phyloP scores from a whole-genome alignment of 2,329 filamentous ascomycete genomes.

The Fusarium denticulatum region DNA sequence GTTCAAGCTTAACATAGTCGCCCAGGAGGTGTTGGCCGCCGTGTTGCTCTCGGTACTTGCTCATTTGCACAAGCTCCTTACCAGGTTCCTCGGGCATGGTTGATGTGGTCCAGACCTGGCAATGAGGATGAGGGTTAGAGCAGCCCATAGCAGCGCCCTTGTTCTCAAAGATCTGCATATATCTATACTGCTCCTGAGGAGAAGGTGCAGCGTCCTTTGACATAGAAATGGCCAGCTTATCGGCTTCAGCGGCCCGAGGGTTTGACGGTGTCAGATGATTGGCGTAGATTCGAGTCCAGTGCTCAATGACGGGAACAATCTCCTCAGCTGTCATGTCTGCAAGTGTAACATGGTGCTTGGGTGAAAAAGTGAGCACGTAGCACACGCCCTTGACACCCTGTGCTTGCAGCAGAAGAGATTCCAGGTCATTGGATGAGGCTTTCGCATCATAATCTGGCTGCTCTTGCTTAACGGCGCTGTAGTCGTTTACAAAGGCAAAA shows the following conservation, averaged over 20 bases:
- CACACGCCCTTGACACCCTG: slow-evolving; percentile 93
- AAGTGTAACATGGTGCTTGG: slow-evolving; percentile 88
- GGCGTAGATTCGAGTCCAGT: slow-evolving; percentile 92
- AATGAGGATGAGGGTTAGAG: slow-evolving; percentile 97
- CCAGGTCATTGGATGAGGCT: slow-evolving; percentile 64
- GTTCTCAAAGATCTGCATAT: slow-evolving; percentile 99
- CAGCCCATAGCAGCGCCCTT: slow-evolving; percentile 98
- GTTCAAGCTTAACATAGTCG: slow-evolving; percentile 88
- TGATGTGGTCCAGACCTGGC: slow-evolving; percentile 95
- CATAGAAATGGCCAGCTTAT: slow-evolving; percentile 54
- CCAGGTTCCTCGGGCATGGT: slow-evolving; percentile 88
- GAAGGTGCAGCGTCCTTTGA: slow-evolving; percentile 48
- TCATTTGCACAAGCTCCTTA: slow-evolving; percentile 80
- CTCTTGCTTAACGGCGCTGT: slow-evolving; percentile 93
- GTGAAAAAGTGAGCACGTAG: slow-evolving; percentile 95
- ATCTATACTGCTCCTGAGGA: slow-evolving; percentile 82
- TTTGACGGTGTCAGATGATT: slow-evolving; percentile 79
- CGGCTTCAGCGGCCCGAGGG: slow-evolving; percentile 62
- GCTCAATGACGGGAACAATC: slow-evolving; percentile 84
- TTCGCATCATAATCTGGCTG: slow-evolving; percentile 78
- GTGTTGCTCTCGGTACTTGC: slow-evolving; percentile 79
- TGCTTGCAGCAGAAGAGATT: slow-evolving; percentile 80
- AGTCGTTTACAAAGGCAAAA: slow-evolving; percentile 97
- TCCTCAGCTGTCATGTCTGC: slow-evolving; percentile 83
- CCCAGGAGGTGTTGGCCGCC: slow-evolving; percentile 79